Percentiles rank a stretch among this genome's conserved stretches.
Evolutionary conservation across 805 yeast genomes (phyloP).

Genomic region (Saturnispora serradocipensis): DNA sequence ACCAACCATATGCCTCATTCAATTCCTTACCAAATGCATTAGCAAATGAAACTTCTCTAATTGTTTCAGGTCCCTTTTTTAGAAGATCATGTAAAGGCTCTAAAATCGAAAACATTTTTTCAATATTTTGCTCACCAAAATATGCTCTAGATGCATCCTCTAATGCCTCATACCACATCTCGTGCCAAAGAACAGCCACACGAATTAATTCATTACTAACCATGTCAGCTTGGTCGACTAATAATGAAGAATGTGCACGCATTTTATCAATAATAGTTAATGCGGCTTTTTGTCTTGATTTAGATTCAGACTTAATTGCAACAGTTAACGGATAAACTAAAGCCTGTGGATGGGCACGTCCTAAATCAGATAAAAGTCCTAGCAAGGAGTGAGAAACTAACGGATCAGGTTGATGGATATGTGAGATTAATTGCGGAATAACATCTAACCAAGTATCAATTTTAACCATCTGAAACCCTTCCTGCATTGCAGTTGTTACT

Average conservation of each 20-base stretch:
- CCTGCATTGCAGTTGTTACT: constrained; percentile 82
- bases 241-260: constrained; percentile 73
- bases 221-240: constrained; percentile 87
- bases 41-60: constrained; percentile 86
- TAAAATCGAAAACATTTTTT: constrained; percentile 84
- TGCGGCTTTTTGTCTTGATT: constrained; percentile 86
- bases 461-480: constrained; percentile 82
- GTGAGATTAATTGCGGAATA: constrained; percentile 88
- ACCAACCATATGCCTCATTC: constrained; percentile 91
- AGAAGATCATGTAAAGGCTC: constrained; percentile 84
- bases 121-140: constrained; percentile 91
- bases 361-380: constrained; percentile 75
- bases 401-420: constrained; percentile 91
- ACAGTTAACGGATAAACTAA: constrained; percentile 91
- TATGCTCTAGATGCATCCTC: constrained; percentile 93
- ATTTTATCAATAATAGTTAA: constrained; percentile 82
- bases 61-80: constrained; percentile 81
- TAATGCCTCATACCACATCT: constrained; percentile 94
- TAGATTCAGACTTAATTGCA: constrained; percentile 88
- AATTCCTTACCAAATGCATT: constrained; percentile 91
- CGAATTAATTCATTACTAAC: constrained; percentile 91
- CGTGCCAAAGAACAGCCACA: constrained; percentile 96
- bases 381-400: constrained; percentile 72
- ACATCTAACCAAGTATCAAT: constrained; percentile 95
- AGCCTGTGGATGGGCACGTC: constrained; percentile 96